A percentile compares a stretch with the other conserved stretches of the same genome.
These are phyloP conservation scores for Tulasnella sp. DNA, from an alignment of 768 basidiomycete species.

Conservation along the genomic window DNA sequence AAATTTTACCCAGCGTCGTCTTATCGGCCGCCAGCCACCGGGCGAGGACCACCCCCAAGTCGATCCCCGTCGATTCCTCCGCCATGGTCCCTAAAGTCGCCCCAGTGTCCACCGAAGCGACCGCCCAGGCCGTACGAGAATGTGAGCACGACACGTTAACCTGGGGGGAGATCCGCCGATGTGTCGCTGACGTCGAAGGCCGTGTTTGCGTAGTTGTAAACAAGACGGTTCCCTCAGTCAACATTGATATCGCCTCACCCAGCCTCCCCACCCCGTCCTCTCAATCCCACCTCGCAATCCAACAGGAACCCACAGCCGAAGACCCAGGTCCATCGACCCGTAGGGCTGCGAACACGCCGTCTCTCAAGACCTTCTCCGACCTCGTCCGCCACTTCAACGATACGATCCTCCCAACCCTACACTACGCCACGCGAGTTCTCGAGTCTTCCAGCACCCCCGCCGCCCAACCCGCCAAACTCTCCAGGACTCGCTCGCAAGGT, in stretches of 20 bases:
- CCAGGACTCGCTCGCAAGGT: not conserved
- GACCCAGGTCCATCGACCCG: not conserved
- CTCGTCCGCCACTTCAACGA: not conserved
- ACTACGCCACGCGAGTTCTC: not conserved
- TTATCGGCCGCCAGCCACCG: not conserved
- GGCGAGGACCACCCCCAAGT: not conserved
- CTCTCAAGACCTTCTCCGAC: not conserved
- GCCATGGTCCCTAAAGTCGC: not conserved
- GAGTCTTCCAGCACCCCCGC: not conserved
- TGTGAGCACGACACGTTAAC: not conserved
- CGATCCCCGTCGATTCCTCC: not conserved
- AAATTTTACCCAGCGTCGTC: not conserved
- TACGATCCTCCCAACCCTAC: not conserved
- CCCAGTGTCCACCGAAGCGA: not conserved
- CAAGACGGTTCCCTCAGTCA: not conserved
- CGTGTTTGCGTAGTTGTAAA: not conserved
- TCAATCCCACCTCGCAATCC: not conserved
- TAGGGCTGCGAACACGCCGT: not conserved
- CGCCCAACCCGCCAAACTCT: not conserved
- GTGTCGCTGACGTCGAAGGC: not conserved
- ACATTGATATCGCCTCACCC: not conserved
- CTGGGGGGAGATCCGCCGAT: not conserved
- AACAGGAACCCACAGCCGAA: not conserved
- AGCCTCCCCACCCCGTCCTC: not conserved
- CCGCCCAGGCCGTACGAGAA: not conserved